Evolutionary conservation across 345 rosid species (phyloP).

Genomic region (Aethionema arabicum): DNA sequence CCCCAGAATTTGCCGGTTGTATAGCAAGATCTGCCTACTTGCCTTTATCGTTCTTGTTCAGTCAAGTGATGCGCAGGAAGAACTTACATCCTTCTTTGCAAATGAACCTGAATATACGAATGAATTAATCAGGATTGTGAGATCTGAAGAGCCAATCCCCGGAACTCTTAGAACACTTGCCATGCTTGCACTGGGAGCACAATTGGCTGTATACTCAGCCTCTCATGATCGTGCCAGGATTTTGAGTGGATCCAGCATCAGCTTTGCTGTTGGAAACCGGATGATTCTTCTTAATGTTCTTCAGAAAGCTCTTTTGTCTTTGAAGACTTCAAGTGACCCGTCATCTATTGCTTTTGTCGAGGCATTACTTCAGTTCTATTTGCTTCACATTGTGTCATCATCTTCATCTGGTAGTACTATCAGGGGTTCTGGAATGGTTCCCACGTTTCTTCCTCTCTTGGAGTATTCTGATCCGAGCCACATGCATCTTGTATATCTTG

Average conservation of each 20-base stretch:
- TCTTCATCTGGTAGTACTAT: constrained; percentile 91
- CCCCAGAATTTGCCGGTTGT: constrained; percentile 78
- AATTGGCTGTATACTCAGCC: constrained; percentile 88
- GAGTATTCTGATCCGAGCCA: constrained; percentile 82
- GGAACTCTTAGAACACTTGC: constrained; percentile 89
- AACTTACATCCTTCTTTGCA: constrained; percentile 80
- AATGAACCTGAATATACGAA: constrained; percentile 97
- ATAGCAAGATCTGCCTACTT: constrained; percentile 90
- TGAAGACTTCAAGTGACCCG: constrained; percentile 78
- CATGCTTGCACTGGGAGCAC: constrained; percentile 94
- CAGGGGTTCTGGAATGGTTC: constrained; percentile 96
- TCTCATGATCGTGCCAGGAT: constrained; percentile 94
- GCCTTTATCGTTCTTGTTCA: constrained; percentile 94
- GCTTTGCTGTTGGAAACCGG: constrained; percentile 87
- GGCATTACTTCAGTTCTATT: constrained; percentile 92
- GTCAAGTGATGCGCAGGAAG: constrained; percentile 91
- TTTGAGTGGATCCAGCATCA: constrained; percentile 88
- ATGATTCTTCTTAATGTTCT: constrained; percentile 93
- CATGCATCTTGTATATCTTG: constrained; percentile 85
- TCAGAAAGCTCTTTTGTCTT: constrained; percentile 82
- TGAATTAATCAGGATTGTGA: constrained; percentile 88
- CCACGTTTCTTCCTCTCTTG: constrained; percentile 88
- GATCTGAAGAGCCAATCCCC: constrained; percentile 78
- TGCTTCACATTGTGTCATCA: constrained; percentile 92
- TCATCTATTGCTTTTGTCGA: constrained; percentile 89